phyloP scores from a whole-genome alignment of 2,329 filamentous ascomycete species.

The Cordyceps cateniannulata region DNA sequence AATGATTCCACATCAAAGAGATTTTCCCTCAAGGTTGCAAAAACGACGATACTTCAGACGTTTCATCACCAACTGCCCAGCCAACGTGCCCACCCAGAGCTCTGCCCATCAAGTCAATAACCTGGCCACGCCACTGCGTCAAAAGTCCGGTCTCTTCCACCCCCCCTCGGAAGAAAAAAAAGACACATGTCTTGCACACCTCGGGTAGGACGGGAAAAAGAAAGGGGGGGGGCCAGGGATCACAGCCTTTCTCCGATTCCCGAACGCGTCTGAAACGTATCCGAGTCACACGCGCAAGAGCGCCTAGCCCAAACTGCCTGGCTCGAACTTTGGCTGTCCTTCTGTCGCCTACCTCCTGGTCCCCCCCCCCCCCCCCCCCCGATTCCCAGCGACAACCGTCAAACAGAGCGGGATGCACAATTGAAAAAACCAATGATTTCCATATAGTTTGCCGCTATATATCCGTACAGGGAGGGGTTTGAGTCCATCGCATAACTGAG shows the following conservation, averaged over 20 bases:
- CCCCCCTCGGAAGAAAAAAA: background rate
- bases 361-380: background rate
- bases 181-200: background rate
- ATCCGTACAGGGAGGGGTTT: too few relatives aligned
- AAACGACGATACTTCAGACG: background rate
- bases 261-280: slow-evolving; percentile 7
- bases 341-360: background rate
- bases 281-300: background rate
- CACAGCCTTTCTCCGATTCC: background rate
- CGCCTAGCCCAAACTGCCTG: background rate
- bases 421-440: background rate
- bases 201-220: too few relatives aligned
- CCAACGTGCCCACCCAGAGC: background rate
- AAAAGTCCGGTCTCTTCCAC: too few relatives aligned
- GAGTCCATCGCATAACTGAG: too few relatives aligned
- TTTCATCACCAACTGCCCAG: background rate
- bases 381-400: background rate
- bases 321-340: too few relatives aligned
- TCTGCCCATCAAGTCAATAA: background rate
- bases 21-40: background rate
- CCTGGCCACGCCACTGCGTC: too few relatives aligned
- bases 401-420: background rate
- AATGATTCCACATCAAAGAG: background rate
- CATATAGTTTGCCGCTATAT: background rate
- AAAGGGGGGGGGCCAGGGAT: too few relatives aligned